Base-by-base conservation (phyloP, 352 stramenopile species). In the Blastocystis sp. region DNA sequence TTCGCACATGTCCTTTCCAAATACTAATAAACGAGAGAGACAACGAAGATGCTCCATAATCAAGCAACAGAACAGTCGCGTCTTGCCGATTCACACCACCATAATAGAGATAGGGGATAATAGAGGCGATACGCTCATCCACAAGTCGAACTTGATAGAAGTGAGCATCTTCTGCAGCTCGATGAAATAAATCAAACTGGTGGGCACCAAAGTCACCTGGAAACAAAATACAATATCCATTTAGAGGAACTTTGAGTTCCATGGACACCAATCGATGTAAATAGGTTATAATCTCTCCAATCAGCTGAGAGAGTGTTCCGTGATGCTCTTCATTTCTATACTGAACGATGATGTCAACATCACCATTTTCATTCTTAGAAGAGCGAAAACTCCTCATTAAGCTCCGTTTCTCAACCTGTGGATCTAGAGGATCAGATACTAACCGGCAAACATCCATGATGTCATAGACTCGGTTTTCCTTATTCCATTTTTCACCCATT, bases 81-180 rank as follows among this genome's bases (percentile, higher is more conserved):
- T 84, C 73, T n/a, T 84, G 48, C 13, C 73, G 22, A 40, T 66
- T 48, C 13, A 84, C 68, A 27, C 73, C 73, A 22, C 73, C 73
- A 42, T 66, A 84, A 44, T 84, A 84, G 1, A 84, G 42, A 27
- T 68, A 84, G 7, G 73, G 73, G 42, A 84, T 9, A 17, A 84
- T 24, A 1, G 73, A 51, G 3, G 73, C 73, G 1, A 84, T 17
- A 37, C 73, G 73, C 56, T 84, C 73, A 30, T 84, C 73, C 15
- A 84, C 53, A 17, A 84, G 56, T 19, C 35, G 48, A 19, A 64
- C 27, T 4, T n/a, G 17, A 64, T 33, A 33, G 22, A 64, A 66
- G 22, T 84, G 42, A 19, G 73, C 73, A n/a, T 84, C 73, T 17
- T 66, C 44, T 11, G 54, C 17, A 17, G 73, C n/a, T 19, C 59